Percentiles rank a stretch among this genome's conserved stretches.
phyloP scores from a whole-genome alignment of 257 asterid species.

The Solanum peruvianum region DNA sequence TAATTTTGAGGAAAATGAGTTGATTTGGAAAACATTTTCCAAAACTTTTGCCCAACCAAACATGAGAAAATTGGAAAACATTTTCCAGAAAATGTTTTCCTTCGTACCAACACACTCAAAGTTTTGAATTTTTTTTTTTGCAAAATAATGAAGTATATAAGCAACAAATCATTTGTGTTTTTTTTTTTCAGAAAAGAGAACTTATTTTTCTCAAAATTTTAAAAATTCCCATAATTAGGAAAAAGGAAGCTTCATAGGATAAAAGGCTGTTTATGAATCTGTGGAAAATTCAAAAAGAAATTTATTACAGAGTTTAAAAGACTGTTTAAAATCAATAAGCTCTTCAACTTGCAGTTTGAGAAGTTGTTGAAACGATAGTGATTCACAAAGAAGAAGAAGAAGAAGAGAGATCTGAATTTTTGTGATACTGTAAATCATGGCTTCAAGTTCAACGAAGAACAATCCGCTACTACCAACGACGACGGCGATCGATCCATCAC shows the following conservation, averaged over 20 bases:
- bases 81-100: too few relatives aligned
- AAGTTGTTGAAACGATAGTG: background rate
- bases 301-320: background rate
- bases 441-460: constrained; percentile 13
- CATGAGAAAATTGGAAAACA: too few relatives aligned
- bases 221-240: background rate
- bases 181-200: background rate
- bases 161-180: background rate
- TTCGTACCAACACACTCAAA: too few relatives aligned
- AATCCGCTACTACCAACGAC: constrained; percentile 50
- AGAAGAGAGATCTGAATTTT: background rate
- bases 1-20: too few relatives aligned
- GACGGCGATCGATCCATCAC: constrained; percentile 48
- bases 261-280: background rate
- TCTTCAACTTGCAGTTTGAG: background rate
- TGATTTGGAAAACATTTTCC: too few relatives aligned
- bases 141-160: too few relatives aligned
- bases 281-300: background rate
- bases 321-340: background rate
- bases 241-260: background rate
- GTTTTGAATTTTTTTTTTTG: too few relatives aligned
- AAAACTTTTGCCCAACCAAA: too few relatives aligned
- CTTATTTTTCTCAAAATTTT: background rate
- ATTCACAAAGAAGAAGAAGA: background rate
- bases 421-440: background rate